phyloP scores from a whole-genome alignment of 2,329 filamentous ascomycete genomes.

The Sarocladium strictum region DNA sequence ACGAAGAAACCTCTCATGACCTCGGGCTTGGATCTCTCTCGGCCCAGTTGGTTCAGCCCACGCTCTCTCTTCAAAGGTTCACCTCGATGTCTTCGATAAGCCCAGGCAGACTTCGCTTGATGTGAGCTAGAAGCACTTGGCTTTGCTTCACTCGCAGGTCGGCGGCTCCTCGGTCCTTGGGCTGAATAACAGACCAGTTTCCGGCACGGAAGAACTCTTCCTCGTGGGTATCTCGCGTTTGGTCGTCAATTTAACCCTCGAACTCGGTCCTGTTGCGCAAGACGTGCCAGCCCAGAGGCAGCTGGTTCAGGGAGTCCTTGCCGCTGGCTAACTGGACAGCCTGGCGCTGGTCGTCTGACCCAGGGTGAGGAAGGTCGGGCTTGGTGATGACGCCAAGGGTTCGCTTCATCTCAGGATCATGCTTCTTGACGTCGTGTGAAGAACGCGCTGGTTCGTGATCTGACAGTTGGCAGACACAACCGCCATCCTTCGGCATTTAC shows the following conservation, averaged over 20 bases:
- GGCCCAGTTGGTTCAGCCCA: constrained; percentile 11
- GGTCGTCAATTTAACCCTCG: neutral
- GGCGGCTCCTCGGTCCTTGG: constrained; percentile 25
- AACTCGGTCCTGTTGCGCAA: constrained; percentile 1
- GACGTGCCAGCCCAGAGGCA: constrained; percentile 17
- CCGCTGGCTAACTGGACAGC: neutral
- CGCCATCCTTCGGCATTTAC: constrained; percentile 36
- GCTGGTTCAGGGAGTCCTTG: neutral
- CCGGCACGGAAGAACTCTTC: constrained; percentile 23
- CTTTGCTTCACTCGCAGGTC: constrained; percentile 29
- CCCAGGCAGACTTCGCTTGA: constrained; percentile 20
- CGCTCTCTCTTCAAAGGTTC: constrained; percentile 16
- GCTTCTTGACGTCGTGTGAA: constrained; percentile 20
- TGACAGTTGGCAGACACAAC: constrained; percentile 33
- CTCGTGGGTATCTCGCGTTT: constrained; percentile 15
- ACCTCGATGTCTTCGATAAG: constrained; percentile 21
- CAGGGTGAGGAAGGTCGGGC: constrained; percentile 26
- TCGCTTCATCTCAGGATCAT: constrained; percentile 24
- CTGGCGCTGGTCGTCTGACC: constrained; percentile 30
- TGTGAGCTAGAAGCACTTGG: constrained; percentile 22
- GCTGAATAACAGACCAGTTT: constrained; percentile 21
- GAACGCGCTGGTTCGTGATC: constrained; percentile 29
- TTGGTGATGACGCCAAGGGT: constrained; percentile 38
- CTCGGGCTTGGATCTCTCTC: constrained; percentile 9
- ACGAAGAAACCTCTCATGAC: constrained; percentile 24